Percentiles rank a stretch among this genome's conserved stretches.
These are phyloP conservation scores for Bondarzewia mesenterica DNA, from an alignment of 1,284 basidiomycete species.

Conservation along the genomic window DNA sequence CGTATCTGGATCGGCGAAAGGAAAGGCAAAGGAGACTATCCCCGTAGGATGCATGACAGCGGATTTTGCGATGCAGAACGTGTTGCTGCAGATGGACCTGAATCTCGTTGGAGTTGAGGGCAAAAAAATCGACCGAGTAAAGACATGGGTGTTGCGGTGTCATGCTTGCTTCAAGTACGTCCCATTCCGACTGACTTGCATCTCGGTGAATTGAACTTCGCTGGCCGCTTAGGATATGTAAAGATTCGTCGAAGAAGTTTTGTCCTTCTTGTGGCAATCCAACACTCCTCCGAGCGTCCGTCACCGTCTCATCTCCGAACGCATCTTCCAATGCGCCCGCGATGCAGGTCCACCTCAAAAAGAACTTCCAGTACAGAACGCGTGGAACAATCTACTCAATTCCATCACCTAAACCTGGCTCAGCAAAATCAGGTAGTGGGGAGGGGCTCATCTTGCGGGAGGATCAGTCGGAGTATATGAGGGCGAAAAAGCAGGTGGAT, in stretches of 20 bases:
- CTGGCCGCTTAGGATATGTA: slow-evolving; percentile 77
- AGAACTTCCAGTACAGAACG: slow-evolving; percentile 90
- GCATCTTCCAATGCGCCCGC: slow-evolving; percentile 50
- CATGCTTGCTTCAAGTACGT: slow-evolving; percentile 99
- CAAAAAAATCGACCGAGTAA: slow-evolving; percentile 83
- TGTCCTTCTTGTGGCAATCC: slow-evolving; percentile 97
- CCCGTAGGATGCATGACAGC: slow-evolving; percentile 90
- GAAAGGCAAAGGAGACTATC: slow-evolving; percentile 38
- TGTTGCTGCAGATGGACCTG: slow-evolving; percentile 91
- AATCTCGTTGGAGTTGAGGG: slow-evolving; percentile 90
- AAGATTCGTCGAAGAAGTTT: slow-evolving; percentile 92
- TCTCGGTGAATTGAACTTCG: background rate
- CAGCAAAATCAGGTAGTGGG: slow-evolving; percentile 75
- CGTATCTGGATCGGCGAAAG: slow-evolving; percentile 24
- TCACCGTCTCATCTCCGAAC: slow-evolving; percentile 69
- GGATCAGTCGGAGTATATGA: slow-evolving; percentile 82
- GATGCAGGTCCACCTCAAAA: slow-evolving; percentile 85
- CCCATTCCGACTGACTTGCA: background rate
- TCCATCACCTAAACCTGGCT: slow-evolving; percentile 85
- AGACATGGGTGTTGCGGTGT: slow-evolving; percentile 94
- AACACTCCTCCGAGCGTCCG: slow-evolving; percentile 85
- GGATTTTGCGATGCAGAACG: slow-evolving; percentile 99
- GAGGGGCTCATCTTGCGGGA: slow-evolving; percentile 83
- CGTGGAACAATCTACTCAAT: slow-evolving; percentile 94
- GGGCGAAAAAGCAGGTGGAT: slow-evolving; percentile 72